Percentiles rank a stretch among this genome's conserved stretches.
Evolutionary conservation across 805 yeast species (phyloP).

Genomic region (Cyberlindnera mississippiensis): DNA sequence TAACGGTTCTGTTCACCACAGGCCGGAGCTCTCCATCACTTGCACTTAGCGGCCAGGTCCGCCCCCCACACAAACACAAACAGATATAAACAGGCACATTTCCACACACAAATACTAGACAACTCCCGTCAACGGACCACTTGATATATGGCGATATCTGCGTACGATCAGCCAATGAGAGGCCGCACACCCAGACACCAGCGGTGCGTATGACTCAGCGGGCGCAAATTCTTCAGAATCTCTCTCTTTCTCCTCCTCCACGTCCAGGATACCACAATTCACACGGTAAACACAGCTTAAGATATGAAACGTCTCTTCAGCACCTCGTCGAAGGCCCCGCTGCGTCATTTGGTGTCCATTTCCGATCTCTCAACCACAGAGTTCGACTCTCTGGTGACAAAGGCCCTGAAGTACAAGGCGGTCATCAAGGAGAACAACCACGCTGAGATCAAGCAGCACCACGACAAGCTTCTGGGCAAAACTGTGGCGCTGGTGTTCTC

Average conservation of each 20-base stretch:
- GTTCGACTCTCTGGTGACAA: conserved; percentile 61
- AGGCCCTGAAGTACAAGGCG: conserved; percentile 67
- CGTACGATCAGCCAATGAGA: too few relatives aligned
- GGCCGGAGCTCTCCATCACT: not conserved
- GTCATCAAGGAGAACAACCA: conserved; percentile 53
- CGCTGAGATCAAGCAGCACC: conserved; percentile 33
- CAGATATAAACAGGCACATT: too few relatives aligned
- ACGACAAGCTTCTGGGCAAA: conserved; percentile 66
- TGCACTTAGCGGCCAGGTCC: not conserved
- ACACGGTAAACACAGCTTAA: too few relatives aligned
- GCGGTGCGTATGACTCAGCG: not conserved
- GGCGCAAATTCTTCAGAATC: not conserved
- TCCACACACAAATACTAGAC: too few relatives aligned
- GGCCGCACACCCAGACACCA: not conserved
- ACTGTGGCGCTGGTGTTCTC: conserved; percentile 80
- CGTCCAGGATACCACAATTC: too few relatives aligned
- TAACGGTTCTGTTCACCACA: not conserved
- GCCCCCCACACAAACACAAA: not conserved
- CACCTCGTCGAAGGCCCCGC: conserved; percentile 4
- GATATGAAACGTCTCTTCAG: conserved; percentile 23
- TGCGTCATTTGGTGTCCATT: conserved; percentile 76
- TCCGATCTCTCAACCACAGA: conserved; percentile 73
- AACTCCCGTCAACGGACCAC: too few relatives aligned
- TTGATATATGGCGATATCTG: too few relatives aligned
- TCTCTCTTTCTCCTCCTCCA: not conserved